Percentiles rank a stretch among this genome's conserved stretches.
phyloP scores from a whole-genome alignment of 139 green algal species.

The Spirogloea muscicola region DNA sequence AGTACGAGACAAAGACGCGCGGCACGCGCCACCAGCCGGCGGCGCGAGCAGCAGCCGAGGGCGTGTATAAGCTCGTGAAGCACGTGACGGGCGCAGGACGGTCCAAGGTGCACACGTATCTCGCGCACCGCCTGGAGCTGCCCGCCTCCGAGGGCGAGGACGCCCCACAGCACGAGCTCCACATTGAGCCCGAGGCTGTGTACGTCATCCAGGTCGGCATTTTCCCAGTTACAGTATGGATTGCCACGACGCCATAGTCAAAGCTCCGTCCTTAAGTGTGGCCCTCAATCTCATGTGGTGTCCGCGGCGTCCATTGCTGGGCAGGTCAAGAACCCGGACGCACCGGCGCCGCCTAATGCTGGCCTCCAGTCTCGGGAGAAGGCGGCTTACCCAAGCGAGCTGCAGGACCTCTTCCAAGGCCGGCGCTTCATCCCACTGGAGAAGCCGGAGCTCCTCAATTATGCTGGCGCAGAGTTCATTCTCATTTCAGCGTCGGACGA shows the following conservation, averaged over 20 bases:
- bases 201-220: slow-evolving; percentile 15
- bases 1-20: slow-evolving; percentile 21
- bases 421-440: slow-evolving; percentile 25
- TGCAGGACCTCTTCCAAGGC: slow-evolving; percentile 11
- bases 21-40: slow-evolving; percentile 13
- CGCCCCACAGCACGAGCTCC: neutral
- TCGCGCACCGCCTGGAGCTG: slow-evolving; percentile 20
- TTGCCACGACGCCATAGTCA: too few species aligned
- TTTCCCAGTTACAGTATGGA: too few species aligned
- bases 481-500: slow-evolving; percentile 24
- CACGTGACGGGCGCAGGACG: slow-evolving; percentile 7
- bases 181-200: slow-evolving; percentile 16
- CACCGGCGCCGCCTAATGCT: neutral
- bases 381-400: neutral
- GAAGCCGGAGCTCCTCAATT: slow-evolving; percentile 21
- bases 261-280: too few species aligned
- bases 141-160: slow-evolving; percentile 5
- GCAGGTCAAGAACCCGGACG: slow-evolving; percentile 31
- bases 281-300: too few species aligned
- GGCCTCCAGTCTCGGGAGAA: neutral
- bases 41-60: slow-evolving; percentile 12
- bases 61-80: slow-evolving; percentile 13
- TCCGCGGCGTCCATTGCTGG: neutral
- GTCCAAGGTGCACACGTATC: slow-evolving; percentile 5
- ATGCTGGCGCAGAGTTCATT: slow-evolving; percentile 31